Evolutionary conservation across 2,329 filamentous ascomycete species (phyloP), one percentile per base, ranked within the genome.

Genomic region (Ceratocystis colombiana): DNA sequence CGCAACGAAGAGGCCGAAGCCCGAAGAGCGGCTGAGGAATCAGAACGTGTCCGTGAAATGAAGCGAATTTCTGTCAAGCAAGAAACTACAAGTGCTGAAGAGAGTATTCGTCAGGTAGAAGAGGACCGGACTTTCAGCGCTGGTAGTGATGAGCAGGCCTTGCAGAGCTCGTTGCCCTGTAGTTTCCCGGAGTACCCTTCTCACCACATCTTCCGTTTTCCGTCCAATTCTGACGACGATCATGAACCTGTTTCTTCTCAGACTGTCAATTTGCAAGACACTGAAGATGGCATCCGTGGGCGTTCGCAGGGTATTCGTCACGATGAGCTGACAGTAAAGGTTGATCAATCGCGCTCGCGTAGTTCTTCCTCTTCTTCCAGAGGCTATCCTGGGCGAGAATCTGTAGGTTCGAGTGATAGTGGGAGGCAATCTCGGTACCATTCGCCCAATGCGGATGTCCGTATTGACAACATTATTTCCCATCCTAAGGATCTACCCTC

Each of bases 381-480:
- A 17, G 30, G 5, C 17, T n/a, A 28, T 25, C 1, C 17, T 37
- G 7, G 7, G 15, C 55, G 12, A 15, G 22, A 61, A 41, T 10
- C 50, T 28, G 55, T 33, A 22, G 53, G 30, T 12, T 8, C n/a
- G 28, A 37, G 25, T n/a, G 28, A 59, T 25, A 59, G 28, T 37
- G 20, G 3, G 46, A 45, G 25, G 15, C 33, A n/a, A 30, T 22
- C 46, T 15, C 41, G n/a, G 3, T 87, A 82, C 66, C 82, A 81
- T 69, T 80, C 74, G 6, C 84, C 84, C 1, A 78, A 87, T 71
- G 84, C 84, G n/a, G 84, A 87, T 72, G 83, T 87, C 64, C 77
- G 76, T 64, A 81, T 86, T 67, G 84, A 87, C 71, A 80, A 85
- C 70, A 74, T 81, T 68, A 78, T 86, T 68, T 76, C 79, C 64